phyloP scores from a whole-genome alignment of 768 basidiomycete species.

The Dentipellis sp. region DNA sequence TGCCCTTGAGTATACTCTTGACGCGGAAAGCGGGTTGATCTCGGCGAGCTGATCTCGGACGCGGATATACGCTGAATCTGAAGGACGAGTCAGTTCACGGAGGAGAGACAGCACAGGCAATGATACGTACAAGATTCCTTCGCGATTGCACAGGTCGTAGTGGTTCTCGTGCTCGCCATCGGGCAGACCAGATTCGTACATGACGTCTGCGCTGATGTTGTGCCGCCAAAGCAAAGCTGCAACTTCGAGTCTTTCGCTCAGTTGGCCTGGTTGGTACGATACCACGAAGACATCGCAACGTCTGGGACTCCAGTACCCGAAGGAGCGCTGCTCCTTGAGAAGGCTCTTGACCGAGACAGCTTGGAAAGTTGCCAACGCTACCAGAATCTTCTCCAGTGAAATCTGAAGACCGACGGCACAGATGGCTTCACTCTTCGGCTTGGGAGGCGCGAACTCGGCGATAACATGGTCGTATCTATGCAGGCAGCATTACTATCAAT shows the following conservation, averaged over 20 bases:
- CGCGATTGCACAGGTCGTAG: slow-evolving; percentile 60
- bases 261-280: slow-evolving; percentile 64
- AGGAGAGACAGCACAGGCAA: neutral
- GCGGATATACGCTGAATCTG: slow-evolving; percentile 44
- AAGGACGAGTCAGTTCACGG: neutral
- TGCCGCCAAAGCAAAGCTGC: slow-evolving; percentile 72
- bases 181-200: slow-evolving; percentile 70
- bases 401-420: slow-evolving; percentile 74
- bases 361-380: slow-evolving; percentile 61
- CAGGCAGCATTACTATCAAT: neutral
- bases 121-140: slow-evolving; percentile 65
- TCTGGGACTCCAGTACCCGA: slow-evolving; percentile 85
- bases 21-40: slow-evolving; percentile 71
- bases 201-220: slow-evolving; percentile 77
- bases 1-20: slow-evolving; percentile 73
- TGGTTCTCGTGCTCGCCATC: slow-evolving; percentile 58
- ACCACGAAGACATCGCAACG: slow-evolving; percentile 83
- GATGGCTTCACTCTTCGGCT: slow-evolving; percentile 40
- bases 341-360: slow-evolving; percentile 54
- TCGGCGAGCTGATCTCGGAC: slow-evolving; percentile 44
- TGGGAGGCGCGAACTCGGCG: slow-evolving; percentile 44
- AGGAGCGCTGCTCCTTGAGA: slow-evolving; percentile 72
- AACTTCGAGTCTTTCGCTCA: slow-evolving; percentile 72
- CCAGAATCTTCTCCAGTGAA: slow-evolving; percentile 68
- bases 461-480: slow-evolving; percentile 69